These are phyloP conservation scores for Clavispora carvajalis DNA, from an alignment of 805 yeast genomes.

Conservation along the genomic window DNA sequence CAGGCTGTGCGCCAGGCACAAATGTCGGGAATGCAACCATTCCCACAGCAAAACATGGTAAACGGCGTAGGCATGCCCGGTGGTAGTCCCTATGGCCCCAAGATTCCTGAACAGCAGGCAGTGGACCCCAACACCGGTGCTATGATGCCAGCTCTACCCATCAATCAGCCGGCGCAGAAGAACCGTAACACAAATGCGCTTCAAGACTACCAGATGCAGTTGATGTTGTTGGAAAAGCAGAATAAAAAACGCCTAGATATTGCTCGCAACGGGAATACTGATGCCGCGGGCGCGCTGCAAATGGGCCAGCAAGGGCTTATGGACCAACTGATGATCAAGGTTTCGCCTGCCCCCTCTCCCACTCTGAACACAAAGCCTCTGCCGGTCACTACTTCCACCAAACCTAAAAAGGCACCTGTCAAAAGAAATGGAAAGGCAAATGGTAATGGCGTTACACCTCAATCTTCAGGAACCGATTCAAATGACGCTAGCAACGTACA, in stretches of 20 bases:
- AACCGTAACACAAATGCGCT: constrained; percentile 49
- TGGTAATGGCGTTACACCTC: constrained; percentile 12
- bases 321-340: constrained; percentile 11
- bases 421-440: constrained; percentile 30
- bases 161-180: constrained; percentile 7
- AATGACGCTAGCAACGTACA: constrained; percentile 1
- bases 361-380: constrained; percentile 29
- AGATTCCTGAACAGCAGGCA: background rate
- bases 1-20: constrained; percentile 6
- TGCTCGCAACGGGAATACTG: constrained; percentile 29
- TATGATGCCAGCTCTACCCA: constrained; percentile 2
- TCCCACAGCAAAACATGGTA: constrained; percentile 1
- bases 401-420: constrained; percentile 27
- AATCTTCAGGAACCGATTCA: constrained; percentile 11
- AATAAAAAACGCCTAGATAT: constrained; percentile 63
- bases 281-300: constrained; percentile 6
- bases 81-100: background rate
- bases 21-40: constrained; percentile 2
- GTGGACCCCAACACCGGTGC: background rate
- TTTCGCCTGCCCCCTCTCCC: constrained; percentile 30
- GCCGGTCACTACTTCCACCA: constrained; percentile 21
- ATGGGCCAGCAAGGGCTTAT: background rate
- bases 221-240: constrained; percentile 69
- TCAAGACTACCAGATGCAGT: constrained; percentile 78
- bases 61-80: constrained; percentile 1